Conservation (phyloP, 306 rosid species). For the Oxytropis ochrocephala region DNA sequence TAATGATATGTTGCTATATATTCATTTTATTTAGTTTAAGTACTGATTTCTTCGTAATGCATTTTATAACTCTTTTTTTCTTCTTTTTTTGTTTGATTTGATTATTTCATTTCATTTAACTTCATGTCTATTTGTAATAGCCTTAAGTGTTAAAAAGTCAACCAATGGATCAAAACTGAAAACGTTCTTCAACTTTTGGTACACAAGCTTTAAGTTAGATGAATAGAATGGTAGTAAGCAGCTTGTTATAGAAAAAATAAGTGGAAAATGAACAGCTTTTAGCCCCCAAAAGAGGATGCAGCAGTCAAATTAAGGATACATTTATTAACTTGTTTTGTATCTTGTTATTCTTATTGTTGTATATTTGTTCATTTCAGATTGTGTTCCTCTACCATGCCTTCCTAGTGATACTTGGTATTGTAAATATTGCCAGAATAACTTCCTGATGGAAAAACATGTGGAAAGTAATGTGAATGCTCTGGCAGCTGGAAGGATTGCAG, state of each 20-base stretch:
- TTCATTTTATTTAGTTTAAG: not conserved
- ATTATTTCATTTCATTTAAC: not conserved
- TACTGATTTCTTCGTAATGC: not conserved
- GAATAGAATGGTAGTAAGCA: not conserved
- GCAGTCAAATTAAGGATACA: not conserved
- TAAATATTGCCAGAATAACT: conserved; percentile 64
- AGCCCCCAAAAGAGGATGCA: not conserved
- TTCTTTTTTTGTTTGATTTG: not conserved
- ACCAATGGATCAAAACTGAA: not conserved
- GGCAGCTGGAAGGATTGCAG: conserved; percentile 82
- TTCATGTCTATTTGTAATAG: not conserved
- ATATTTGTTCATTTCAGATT: conserved; percentile 43
- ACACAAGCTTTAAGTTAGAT: not conserved
- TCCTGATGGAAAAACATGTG: conserved; percentile 50
- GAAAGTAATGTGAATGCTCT: conserved; percentile 61
- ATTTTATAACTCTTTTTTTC: not conserved
- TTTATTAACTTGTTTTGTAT: not conserved
- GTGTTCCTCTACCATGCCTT: conserved; percentile 55
- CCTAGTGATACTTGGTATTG: conserved; percentile 87
- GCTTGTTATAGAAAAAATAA: not conserved
- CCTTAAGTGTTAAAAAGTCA: not conserved
- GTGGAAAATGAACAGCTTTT: not conserved
- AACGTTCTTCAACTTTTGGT: not conserved
- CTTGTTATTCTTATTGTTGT: not conserved
- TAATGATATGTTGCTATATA: no score